phyloP scores from a whole-genome alignment of 805 yeast species.

The Alloascoidea hylecoeti region DNA sequence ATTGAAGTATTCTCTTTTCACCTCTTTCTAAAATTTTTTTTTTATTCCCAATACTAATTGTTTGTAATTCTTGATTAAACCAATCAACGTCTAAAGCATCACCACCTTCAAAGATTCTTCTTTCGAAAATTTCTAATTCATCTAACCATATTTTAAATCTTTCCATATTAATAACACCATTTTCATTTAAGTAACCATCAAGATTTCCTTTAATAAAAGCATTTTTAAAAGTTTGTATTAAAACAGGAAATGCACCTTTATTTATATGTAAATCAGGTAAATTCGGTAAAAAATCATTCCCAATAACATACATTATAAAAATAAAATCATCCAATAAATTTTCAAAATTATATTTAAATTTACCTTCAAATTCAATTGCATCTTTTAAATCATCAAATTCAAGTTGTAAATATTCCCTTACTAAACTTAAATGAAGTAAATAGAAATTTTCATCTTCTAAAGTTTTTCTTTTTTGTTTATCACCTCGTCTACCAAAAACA shows the following conservation, averaged over 20 bases:
- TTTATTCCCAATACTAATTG: constrained; percentile 15
- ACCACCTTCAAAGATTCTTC: constrained; percentile 72
- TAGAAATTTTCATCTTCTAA: constrained; percentile 72
- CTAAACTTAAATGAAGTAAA: constrained; percentile 70
- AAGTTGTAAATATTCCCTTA: constrained; percentile 80
- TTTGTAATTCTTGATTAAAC: constrained; percentile 74
- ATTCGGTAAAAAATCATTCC: constrained; percentile 95
- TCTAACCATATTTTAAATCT: constrained; percentile 68
- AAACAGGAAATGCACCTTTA: constrained; percentile 93
- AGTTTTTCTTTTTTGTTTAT: constrained; percentile 23
- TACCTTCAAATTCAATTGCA: constrained; percentile 33
- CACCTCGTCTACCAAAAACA: constrained; percentile 42
- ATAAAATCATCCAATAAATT: constrained; percentile 85
- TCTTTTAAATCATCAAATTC: constrained; percentile 71
- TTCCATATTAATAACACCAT: constrained; percentile 66
- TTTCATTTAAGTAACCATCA: constrained; percentile 80
- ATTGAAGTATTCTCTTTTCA: not conserved
- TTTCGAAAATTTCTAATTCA: constrained; percentile 64
- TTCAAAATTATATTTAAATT: constrained; percentile 60
- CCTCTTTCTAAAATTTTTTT: constrained; percentile 58
- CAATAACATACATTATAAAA: constrained; percentile 84
- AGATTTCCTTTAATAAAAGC: constrained; percentile 48
- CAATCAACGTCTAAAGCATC: constrained; percentile 74
- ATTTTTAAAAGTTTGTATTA: constrained; percentile 78
- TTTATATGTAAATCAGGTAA: constrained; percentile 87